Conservation (phyloP, 257 asterid species). For the Lavandula angustifolia region DNA sequence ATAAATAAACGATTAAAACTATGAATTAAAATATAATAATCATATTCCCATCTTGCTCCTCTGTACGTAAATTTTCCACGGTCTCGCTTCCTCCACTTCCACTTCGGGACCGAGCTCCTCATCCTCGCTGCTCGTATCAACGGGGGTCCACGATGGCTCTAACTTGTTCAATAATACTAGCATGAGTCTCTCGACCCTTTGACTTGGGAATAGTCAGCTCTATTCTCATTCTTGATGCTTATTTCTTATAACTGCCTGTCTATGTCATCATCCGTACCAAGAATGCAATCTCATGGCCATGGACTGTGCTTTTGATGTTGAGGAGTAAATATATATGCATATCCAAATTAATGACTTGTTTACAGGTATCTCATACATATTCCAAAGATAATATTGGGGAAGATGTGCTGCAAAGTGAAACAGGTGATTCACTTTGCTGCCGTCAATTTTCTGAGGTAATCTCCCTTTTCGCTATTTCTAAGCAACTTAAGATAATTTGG, state of each 20-base stretch:
- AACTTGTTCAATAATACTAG: no score
- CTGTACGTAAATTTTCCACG: no score
- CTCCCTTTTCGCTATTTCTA: constrained; percentile 7
- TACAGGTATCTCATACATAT: constrained; percentile 30
- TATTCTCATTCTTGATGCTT: not conserved
- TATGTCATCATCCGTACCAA: no score
- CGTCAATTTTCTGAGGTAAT: constrained; percentile 32
- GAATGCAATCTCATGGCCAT: not conserved
- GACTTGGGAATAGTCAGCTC: no score
- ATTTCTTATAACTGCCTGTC: not conserved
- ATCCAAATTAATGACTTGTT: constrained; percentile 18
- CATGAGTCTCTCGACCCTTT: no score
- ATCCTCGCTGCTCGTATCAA: no score
- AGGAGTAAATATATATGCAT: constrained; percentile 16
- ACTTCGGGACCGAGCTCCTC: no score
- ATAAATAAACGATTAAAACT: no score
- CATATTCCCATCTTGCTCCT: no score
- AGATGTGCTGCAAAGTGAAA: constrained; percentile 25
- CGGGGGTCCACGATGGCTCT: no score
- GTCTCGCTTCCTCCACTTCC: no score
- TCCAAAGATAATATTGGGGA: constrained; percentile 24
- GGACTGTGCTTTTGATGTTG: not conserved
- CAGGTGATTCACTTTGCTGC: constrained; percentile 22
- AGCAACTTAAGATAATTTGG: not conserved
- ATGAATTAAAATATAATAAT: no score